Evolutionary conservation across 768 basidiomycete genomes (phyloP), one percentile per base, ranked within the genome.

Genomic region (Boletus rubroflammeus): DNA sequence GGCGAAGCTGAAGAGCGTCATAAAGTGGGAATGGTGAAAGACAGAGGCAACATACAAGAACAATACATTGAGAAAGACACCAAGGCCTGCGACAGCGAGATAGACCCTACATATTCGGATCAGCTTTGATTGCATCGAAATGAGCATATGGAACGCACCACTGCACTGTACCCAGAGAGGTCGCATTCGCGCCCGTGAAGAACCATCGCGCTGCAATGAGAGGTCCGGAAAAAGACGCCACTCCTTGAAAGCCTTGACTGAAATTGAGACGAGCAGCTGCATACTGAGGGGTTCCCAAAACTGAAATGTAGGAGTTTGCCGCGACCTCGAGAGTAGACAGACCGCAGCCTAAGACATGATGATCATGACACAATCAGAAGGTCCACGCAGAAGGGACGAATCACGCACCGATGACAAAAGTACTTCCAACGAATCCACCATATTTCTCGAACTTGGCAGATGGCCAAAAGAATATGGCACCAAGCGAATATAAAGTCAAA

Each of bases 381-480:
- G 34, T 28, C n/a, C 40, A 26, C 13, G 25, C 10, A 29, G 5
- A 6, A 42, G 10, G 26, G 26, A 44, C 0, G 32, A 14, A 29
- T 47, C 34, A 50, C 72, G 61, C 53, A 81, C 82, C 82, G 49
- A 84, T 86, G 45, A 86, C 79, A 64, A 84, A 86, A 1, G 87
- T 89, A 65, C 83, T 84, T 25, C 83, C 83, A 31, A 90, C 84
- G 63, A 90, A 89, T 21, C 86, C 87, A 29, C 81, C 83, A 54
- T 86, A 90, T 61, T 78, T 82, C 50, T 74, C 73, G 64, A 77
- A 88, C 61, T 78, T 81, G 35, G 87, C 86, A 39, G 83, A 85
- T 17, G 86, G 85, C 88, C 87, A 89, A 75, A 88, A 90, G 68
- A 88, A 83, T 57, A 90, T 76, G 23, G 87, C 88, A 46, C 88